Conservation (phyloP, 768 basidiomycete genomes). For the Collybia sp. region DNA sequence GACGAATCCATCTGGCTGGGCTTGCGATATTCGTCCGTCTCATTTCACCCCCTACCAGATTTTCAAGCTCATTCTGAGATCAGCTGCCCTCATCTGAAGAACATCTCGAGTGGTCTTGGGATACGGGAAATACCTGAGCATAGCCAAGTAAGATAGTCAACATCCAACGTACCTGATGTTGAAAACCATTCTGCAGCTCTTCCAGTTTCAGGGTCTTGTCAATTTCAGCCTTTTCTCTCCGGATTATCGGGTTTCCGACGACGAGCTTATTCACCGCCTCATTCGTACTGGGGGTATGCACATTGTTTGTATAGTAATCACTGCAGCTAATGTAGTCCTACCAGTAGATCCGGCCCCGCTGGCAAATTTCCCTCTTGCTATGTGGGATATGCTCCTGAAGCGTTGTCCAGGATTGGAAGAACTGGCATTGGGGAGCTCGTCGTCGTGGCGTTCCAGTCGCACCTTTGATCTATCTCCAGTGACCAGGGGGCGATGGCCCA, state of each 20-base stretch:
- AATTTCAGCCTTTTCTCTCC: constrained; percentile 15
- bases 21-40: constrained; percentile 12
- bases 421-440: constrained; percentile 27
- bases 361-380: neutral
- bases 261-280: constrained; percentile 5
- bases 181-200: constrained; percentile 10
- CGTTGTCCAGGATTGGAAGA: constrained; percentile 39
- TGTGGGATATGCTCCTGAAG: constrained; percentile 54
- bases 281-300: neutral
- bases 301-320: neutral
- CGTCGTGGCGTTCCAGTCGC: constrained; percentile 5
- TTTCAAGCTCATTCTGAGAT: neutral
- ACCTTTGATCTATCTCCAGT: constrained; percentile 14
- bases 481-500: constrained; percentile 13
- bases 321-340: too few species aligned
- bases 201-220: constrained; percentile 13
- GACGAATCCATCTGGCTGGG: constrained; percentile 14
- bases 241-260: neutral
- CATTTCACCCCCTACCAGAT: neutral
- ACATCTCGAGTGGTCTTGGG: constrained; percentile 18
- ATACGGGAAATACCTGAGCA: constrained; percentile 7
- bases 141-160: constrained; percentile 12
- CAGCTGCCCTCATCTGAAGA: constrained; percentile 17
- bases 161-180: neutral
- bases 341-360: neutral